Percentiles rank a stretch among this genome's conserved stretches.
Evolutionary conservation across 2,329 filamentous ascomycete species (phyloP).

Genomic region (Curvularia eragrostidis): DNA sequence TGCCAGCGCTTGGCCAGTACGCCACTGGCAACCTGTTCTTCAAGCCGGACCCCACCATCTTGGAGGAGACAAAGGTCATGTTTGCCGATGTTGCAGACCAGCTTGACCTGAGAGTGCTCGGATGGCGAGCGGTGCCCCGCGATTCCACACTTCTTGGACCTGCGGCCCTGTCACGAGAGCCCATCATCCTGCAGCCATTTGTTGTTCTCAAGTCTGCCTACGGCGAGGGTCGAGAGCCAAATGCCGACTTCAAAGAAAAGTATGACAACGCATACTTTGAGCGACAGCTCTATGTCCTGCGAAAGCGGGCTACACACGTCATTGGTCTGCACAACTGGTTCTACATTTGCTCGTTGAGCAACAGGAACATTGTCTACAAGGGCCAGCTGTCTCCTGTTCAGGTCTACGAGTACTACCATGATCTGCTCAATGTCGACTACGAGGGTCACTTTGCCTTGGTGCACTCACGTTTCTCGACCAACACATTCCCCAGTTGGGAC

Average conservation of each 20-base stretch:
- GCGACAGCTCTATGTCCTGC: conserved; percentile 89
- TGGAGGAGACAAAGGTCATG: conserved; percentile 87
- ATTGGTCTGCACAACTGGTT: conserved; percentile 98
- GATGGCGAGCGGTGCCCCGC: conserved; percentile 94
- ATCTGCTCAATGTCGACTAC: conserved; percentile 95
- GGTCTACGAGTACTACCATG: conserved; percentile 98
- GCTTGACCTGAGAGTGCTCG: conserved; percentile 86
- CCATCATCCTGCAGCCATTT: conserved; percentile 93
- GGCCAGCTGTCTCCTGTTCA: conserved; percentile 92
- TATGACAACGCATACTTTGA: conserved; percentile 91
- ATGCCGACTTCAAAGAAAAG: conserved; percentile 75
- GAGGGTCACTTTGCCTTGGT: conserved; percentile 96
- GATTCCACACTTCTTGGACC: conserved; percentile 93
- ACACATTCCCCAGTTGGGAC: conserved; percentile 98
- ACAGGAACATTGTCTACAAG: conserved; percentile 99
- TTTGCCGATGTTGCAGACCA: conserved; percentile 94
- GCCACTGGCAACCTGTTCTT: conserved; percentile 98
- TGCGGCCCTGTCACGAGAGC: conserved; percentile 91
- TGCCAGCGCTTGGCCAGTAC: conserved; percentile 91
- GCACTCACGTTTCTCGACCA: conserved; percentile 96
- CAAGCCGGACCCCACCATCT: conserved; percentile 89
- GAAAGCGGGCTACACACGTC: conserved; percentile 93
- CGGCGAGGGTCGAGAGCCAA: conserved; percentile 78
- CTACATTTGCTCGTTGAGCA: conserved; percentile 94
- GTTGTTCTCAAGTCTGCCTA: conserved; percentile 87